Evolutionary conservation across 768 basidiomycete genomes (phyloP).

Genomic region (Trichaptum fuscoviolaceum): DNA sequence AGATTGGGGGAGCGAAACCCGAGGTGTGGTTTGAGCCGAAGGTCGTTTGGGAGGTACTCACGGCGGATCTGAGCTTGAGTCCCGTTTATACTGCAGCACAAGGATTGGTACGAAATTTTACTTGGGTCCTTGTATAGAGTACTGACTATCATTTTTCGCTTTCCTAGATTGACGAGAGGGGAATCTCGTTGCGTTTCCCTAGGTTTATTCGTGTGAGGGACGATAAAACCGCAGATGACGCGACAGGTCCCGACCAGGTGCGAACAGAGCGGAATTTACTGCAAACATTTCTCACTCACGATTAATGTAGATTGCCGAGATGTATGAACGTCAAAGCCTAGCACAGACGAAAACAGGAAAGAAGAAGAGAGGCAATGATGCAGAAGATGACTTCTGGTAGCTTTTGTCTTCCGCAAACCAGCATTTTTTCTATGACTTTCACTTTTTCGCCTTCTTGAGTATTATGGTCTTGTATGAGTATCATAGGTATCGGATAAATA

Average conservation of each 20-base stretch:
- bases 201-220: conserved; percentile 90
- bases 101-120: conserved; percentile 58
- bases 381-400: conserved; percentile 77
- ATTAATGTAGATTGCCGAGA: conserved; percentile 71
- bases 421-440: neutral
- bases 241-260: conserved; percentile 90
- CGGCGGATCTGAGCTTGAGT: conserved; percentile 94
- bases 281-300: neutral
- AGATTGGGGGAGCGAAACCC: conserved; percentile 89
- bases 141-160: neutral
- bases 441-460: neutral
- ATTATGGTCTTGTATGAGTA: neutral
- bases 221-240: conserved; percentile 90
- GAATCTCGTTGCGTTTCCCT: conserved; percentile 94
- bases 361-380: conserved; percentile 59
- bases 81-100: conserved; percentile 95
- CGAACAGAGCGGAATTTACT: conserved; percentile 15
- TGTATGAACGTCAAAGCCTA: conserved; percentile 86
- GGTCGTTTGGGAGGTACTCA: conserved; percentile 96
- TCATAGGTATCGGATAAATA: neutral
- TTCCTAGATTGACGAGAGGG: conserved; percentile 73
- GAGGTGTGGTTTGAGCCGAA: conserved; percentile 98
- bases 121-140: neutral
- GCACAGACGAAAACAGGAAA: conserved; percentile 68
- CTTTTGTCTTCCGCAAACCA: neutral